Conservation (phyloP, 2,329 filamentous ascomycete genomes). For the Aquanectria penicillioides region DNA sequence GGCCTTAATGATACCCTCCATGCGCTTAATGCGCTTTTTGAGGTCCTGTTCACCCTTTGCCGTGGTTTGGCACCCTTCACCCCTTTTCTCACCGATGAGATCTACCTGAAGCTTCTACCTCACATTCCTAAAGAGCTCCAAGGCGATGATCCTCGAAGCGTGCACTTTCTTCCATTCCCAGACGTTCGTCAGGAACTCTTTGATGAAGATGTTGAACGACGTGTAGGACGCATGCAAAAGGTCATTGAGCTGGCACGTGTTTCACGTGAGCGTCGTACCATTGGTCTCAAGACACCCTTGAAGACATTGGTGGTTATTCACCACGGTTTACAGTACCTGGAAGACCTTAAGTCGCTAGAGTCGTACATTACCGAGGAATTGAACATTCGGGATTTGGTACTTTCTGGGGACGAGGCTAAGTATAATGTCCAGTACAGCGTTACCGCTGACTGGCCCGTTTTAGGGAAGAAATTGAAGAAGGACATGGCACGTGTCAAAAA, state of each 20-base stretch:
- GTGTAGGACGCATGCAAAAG: conserved; percentile 90
- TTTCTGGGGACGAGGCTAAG: conserved; percentile 86
- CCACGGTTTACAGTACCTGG: conserved; percentile 81
- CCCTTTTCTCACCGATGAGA: conserved; percentile 94
- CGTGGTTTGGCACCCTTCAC: conserved; percentile 93
- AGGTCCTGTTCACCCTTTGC: conserved; percentile 89
- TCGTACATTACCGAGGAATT: conserved; percentile 92
- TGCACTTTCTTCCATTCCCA: conserved; percentile 93
- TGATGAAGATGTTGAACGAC: conserved; percentile 84
- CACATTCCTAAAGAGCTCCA: conserved; percentile 79
- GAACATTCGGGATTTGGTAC: conserved; percentile 85
- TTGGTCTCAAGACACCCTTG: conserved; percentile 90
- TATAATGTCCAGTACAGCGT: conserved; percentile 95
- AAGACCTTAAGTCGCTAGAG: conserved; percentile 86
- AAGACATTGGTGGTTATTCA: conserved; percentile 92
- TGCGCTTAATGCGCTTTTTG: conserved; percentile 92
- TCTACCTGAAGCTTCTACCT: conserved; percentile 85
- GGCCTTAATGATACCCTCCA: conserved; percentile 87
- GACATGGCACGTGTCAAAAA: conserved; percentile 93
- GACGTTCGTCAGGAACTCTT: conserved; percentile 90
- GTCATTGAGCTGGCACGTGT: conserved; percentile 92
- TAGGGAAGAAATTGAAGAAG: conserved; percentile 98
- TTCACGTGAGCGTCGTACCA: conserved; percentile 83
- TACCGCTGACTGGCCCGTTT: conserved; percentile 88
- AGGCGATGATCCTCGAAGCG: conserved; percentile 80